Conservation (phyloP, 768 basidiomycete genomes). For the Lentinula guzmanii region DNA sequence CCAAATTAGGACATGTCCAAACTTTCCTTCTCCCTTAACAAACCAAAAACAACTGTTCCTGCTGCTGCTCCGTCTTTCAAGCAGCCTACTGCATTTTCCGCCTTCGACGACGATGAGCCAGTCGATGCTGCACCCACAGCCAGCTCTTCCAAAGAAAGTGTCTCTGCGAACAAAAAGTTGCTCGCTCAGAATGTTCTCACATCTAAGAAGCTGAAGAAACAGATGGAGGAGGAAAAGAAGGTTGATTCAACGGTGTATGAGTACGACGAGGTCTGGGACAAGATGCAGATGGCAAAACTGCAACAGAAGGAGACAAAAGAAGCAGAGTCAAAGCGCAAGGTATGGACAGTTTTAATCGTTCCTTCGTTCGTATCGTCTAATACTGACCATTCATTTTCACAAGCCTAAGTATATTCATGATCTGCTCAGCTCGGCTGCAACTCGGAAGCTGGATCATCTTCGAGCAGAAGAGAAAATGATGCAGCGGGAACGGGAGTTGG, state of each 20-base stretch:
- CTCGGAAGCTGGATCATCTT: constrained; percentile 80
- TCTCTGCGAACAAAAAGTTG: constrained; percentile 46
- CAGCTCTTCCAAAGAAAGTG: constrained; percentile 26
- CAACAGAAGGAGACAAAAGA: constrained; percentile 74
- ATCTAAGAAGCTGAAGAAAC: constrained; percentile 62
- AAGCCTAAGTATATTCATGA: constrained; percentile 92
- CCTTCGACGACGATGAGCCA: constrained; percentile 58
- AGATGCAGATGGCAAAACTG: constrained; percentile 84
- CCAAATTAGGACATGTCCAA: constrained; percentile 48
- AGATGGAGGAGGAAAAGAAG: constrained; percentile 72
- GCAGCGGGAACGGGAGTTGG: constrained; percentile 83
- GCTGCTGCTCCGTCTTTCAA: constrained; percentile 36
- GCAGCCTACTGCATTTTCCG: constrained; percentile 57
- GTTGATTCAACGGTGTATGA: constrained; percentile 83
- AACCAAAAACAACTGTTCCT: constrained; percentile 46
- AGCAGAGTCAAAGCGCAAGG: constrained; percentile 73
- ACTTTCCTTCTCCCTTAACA: constrained; percentile 81
- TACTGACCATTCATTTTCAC: constrained; percentile 5
- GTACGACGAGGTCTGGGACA: constrained; percentile 96
- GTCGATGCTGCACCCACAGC: constrained; percentile 44
- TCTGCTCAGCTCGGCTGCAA: constrained; percentile 76
- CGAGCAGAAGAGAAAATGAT: constrained; percentile 98
- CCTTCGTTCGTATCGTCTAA: constrained; percentile 30
- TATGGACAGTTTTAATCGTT: constrained; percentile 27
- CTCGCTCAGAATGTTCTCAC: constrained; percentile 51